Percentiles rank a stretch among this genome's conserved stretches.
phyloP scores from a whole-genome alignment of 75 land plant species.

The Picea glauca region DNA sequence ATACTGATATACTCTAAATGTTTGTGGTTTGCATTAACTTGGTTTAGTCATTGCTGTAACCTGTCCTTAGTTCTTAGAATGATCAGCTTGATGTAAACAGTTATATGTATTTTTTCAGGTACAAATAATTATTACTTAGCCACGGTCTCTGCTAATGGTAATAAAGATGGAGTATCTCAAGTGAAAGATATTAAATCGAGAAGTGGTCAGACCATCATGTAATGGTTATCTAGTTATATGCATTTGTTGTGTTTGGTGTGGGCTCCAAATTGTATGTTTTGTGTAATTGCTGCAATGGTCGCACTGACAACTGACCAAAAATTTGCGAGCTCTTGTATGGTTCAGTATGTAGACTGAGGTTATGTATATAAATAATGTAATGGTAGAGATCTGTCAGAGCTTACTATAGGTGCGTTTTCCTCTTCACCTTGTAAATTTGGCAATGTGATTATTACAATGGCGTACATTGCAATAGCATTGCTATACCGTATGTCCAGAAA shows the following conservation, averaged over 20 bases:
- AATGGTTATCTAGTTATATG: background rate
- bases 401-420: background rate
- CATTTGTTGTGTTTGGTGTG: background rate
- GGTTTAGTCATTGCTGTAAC: background rate
- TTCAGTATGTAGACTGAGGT: background rate
- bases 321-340: background rate
- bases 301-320: background rate
- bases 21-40: background rate
- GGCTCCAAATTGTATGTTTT: conserved; percentile 4
- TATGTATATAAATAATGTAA: conserved; percentile 6
- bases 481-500: too few species aligned
- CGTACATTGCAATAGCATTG: too few species aligned
- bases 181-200: background rate
- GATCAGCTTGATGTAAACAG: background rate
- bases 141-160: background rate
- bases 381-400: background rate
- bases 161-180: too few species aligned
- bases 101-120: background rate
- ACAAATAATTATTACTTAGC: background rate
- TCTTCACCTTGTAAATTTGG: background rate
- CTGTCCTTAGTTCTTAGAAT: background rate
- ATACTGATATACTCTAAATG: background rate
- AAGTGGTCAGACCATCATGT: background rate
- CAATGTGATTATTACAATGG: background rate
- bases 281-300: background rate